Base-by-base conservation (phyloP, 1,284 basidiomycete genomes). In the Phellopilus nigrolimitatus region DNA sequence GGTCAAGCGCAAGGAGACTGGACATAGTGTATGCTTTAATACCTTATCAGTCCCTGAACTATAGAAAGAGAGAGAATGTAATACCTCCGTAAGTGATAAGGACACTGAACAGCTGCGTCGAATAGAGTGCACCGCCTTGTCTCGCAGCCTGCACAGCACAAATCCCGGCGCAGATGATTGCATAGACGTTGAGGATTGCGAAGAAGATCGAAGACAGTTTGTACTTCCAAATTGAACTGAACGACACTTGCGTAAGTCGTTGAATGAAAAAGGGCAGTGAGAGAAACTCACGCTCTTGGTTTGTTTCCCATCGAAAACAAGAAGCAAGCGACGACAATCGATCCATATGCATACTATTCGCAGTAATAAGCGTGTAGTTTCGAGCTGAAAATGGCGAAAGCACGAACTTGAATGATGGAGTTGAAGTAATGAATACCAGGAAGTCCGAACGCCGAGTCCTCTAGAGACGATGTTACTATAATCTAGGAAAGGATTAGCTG, bases 291-390 rank as follows among this genome's bases (percentile, higher is more conserved):
- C 80, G 91, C 87, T 68, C 85, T 82, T 1, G 95, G 95, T 56
- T 93, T 85, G 66, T 98, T 99, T 3, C 97, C 95, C 89, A 99
- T 95, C 0, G 92, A 90, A 66, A 99, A 90, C 15, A 98, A 75
- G 74, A 99, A 97, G 60, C 86, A 90, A 0, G 89, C 85, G 13
- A 95, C 78, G 13, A 97, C 78, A 31, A 92, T 79, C 2, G 88
- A 90, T 2, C 85, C 79, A 74, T 97, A 88, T 27, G 85, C 69
- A 65, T 94, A 97, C 84, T 97, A 67, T 54, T 19, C n/a, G 52
- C 53, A 17, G 2, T 27, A 22, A 15, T 24, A 22, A 58, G 38
- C 3, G 36, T 19, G 44, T 45, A 37, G 49, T 51, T 21, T 59
- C 47, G 44, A 42, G 13, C 37, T 17, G 30, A 47, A 44, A 45